Evolutionary conservation across 2,329 filamentous ascomycete genomes (phyloP).

Genomic region (Hymenoscyphus albidus): DNA sequence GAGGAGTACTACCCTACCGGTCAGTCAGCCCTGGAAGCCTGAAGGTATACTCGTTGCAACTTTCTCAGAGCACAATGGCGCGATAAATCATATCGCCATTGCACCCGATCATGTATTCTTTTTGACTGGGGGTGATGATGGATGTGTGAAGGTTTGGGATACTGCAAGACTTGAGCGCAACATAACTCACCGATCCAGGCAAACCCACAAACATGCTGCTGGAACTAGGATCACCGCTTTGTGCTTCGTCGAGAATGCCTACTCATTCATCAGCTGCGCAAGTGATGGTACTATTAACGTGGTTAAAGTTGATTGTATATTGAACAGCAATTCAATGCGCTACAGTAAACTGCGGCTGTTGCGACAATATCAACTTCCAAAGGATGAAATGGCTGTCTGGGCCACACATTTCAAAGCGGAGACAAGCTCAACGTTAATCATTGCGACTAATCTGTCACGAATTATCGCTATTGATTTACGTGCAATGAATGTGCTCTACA

Average conservation of each 20-base stretch:
- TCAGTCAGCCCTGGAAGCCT: slow-evolving; percentile 71
- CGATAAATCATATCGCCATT: slow-evolving; percentile 75
- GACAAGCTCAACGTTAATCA: slow-evolving; percentile 72
- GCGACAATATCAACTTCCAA: slow-evolving; percentile 73
- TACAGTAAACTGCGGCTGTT: slow-evolving; percentile 76
- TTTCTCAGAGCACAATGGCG: slow-evolving; percentile 80
- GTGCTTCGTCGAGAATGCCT: slow-evolving; percentile 89
- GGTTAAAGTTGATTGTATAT: slow-evolving; percentile 64
- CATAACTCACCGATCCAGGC: slow-evolving; percentile 78
- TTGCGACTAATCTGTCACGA: slow-evolving; percentile 82
- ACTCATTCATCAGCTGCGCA: slow-evolving; percentile 88
- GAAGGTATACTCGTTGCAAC: slow-evolving; percentile 80
- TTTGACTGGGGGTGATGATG: slow-evolving; percentile 87
- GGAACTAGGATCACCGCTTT: slow-evolving; percentile 74
- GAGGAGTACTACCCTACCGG: slow-evolving; percentile 29
- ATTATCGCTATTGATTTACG: slow-evolving; percentile 82
- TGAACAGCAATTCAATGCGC: slow-evolving; percentile 55
- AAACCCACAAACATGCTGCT: slow-evolving; percentile 73
- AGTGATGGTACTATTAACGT: slow-evolving; percentile 88
- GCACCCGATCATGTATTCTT: slow-evolving; percentile 94
- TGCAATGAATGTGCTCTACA: slow-evolving; percentile 78
- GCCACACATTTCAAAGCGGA: slow-evolving; percentile 88
- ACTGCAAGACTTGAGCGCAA: slow-evolving; percentile 85
- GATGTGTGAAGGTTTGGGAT: slow-evolving; percentile 90
- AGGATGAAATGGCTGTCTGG: slow-evolving; percentile 78